phyloP scores from a whole-genome alignment of 768 basidiomycete species.

The Dictyophora rubrovolvata region DNA sequence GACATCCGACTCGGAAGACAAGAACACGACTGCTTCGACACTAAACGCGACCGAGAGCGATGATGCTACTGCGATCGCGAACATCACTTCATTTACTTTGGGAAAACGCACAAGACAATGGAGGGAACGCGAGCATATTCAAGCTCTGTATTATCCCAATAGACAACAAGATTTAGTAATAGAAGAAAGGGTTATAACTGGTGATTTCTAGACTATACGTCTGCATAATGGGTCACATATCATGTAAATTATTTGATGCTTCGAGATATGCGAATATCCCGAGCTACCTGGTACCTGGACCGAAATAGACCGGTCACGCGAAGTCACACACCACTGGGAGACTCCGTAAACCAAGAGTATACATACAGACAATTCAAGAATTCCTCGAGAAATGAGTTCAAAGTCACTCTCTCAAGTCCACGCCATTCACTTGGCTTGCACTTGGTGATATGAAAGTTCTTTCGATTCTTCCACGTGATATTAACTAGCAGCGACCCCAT shows the following conservation, averaged over 20 bases:
- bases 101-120: conserved; percentile 22
- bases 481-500: background rate
- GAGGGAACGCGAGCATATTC: conserved; percentile 56
- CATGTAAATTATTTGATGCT: too few relatives aligned
- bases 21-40: background rate
- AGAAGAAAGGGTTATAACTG: conserved; percentile 35
- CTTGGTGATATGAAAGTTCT: too few relatives aligned
- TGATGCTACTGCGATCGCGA: background rate
- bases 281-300: background rate
- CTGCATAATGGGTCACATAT: too few relatives aligned
- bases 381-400: too few relatives aligned
- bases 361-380: too few relatives aligned
- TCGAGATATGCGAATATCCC: too few relatives aligned
- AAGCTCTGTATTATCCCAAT: conserved; percentile 47
- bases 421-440: too few relatives aligned
- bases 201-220: background rate
- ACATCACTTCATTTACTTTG: background rate
- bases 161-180: conserved; percentile 40
- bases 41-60: background rate
- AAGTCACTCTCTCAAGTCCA: too few relatives aligned
- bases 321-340: background rate
- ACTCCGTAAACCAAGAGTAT: too few relatives aligned
- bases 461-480: too few relatives aligned
- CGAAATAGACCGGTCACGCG: background rate
- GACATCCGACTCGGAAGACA: background rate